Conservation (phyloP, 495 filamentous ascomycete species). For the Xylaria intraflava region DNA sequence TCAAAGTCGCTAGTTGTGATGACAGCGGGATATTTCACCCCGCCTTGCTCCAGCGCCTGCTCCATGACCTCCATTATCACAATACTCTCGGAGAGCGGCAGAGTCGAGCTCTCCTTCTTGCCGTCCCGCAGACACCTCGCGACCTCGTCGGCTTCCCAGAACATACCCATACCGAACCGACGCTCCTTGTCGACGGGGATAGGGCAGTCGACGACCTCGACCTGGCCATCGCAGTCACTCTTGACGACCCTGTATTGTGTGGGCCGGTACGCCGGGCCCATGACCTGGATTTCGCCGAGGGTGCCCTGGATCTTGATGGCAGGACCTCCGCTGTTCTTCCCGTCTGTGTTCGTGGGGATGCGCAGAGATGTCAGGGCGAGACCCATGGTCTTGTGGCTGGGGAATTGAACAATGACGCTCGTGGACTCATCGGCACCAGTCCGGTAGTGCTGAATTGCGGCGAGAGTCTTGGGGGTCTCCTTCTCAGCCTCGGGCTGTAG, state of each 20-base stretch:
- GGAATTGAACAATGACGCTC: slow-evolving; percentile 73
- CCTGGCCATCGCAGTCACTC: slow-evolving; percentile 36
- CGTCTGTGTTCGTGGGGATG: slow-evolving; percentile 59
- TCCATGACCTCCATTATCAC: slow-evolving; percentile 95
- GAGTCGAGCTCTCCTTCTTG: slow-evolving; percentile 63
- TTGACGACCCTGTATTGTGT: slow-evolving; percentile 54
- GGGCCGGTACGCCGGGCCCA: slow-evolving; percentile 67
- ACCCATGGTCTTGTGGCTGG: slow-evolving; percentile 56
- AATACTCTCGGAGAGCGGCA: slow-evolving; percentile 78
- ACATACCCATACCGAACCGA: slow-evolving; percentile 73
- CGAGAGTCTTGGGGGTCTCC: slow-evolving; percentile 41
- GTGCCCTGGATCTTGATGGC: slow-evolving; percentile 78
- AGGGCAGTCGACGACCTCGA: slow-evolving; percentile 55
- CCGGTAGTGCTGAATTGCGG: slow-evolving; percentile 68
- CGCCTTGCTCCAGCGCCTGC: slow-evolving; percentile 70
- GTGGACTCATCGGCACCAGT: slow-evolving; percentile 83
- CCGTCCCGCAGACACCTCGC: slow-evolving; percentile 79
- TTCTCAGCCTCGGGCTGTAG: slow-evolving; percentile 54
- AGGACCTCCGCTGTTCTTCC: slow-evolving; percentile 54
- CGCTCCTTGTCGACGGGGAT: slow-evolving; percentile 51
- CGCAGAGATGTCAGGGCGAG: slow-evolving; percentile 74
- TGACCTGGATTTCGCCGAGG: slow-evolving; percentile 79
- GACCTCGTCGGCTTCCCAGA: slow-evolving; percentile 91
- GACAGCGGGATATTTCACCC: slow-evolving; percentile 68
- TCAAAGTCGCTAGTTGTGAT: slow-evolving; percentile 75